Evolutionary conservation across 306 rosid genomes (phyloP), one percentile per base, ranked within the genome.

Genomic region (Fragaria vesca): DNA sequence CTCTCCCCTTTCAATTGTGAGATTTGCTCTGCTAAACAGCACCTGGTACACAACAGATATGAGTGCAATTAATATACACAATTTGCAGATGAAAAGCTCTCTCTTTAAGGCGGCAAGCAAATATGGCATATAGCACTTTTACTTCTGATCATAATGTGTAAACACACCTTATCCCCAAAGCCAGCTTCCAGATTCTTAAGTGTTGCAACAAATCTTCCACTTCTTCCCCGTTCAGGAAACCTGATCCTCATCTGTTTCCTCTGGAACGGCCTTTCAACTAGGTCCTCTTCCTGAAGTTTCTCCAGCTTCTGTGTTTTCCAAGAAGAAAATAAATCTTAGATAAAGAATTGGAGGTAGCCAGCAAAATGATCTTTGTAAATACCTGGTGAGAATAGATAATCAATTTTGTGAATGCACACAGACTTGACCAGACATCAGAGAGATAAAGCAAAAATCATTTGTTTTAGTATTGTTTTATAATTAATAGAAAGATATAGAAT

Each of bases 161-260:
- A 83, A 78, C 87, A 72, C 83, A 91, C 98, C 89, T 87, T 79
- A 86, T 89, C 97, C 70, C 86, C 97, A 82, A 87, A 95, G 66
- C 89, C 93, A 80, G 90, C 93, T 72, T 89, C 96, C 89, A 95
- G 83, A 83, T 87, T 91, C 73, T 82, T 89, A 36, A 89, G 69
- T 24, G 89, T 28, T 73, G 79, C 96, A 81, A 91, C 93, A 77
- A 86, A 87, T 89, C 97, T 92, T 76, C 98, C 98, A 69, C 98
- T 95, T 78, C 82, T 88, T 79, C 97, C 98, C 60, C 95, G 96
- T 81, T 92, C 97, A 32, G 97, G 98, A 85, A 95, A 95, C 88
- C 91, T 89, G 79, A 95, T 95, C 89, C 90, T 95, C 97, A 95
- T 92, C 84, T 89, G 98, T 80, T 95, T 92, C 77, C 97, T 86